A percentile compares a stretch with the other conserved stretches of the same genome.
These are phyloP conservation scores for Oryza brachyantha DNA, from an alignment of 176 grass and related monocot species.

Conservation along the genomic window DNA sequence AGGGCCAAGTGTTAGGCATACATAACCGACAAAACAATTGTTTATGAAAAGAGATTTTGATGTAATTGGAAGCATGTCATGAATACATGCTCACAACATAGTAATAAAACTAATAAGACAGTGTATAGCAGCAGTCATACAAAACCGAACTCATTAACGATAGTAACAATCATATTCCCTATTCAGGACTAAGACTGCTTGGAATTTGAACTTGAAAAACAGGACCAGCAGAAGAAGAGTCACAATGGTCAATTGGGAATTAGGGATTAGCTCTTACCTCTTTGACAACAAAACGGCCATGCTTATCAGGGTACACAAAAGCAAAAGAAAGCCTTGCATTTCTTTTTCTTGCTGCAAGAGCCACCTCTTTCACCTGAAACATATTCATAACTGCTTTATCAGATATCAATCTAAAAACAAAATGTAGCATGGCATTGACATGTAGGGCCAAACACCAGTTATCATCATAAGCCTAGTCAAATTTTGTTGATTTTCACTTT, in stretches of 20 bases:
- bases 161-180: background rate
- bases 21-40: background rate
- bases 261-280: slow-evolving; percentile 41
- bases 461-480: background rate
- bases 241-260: background rate
- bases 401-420: slow-evolving; percentile 24
- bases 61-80: background rate
- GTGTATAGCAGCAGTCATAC: background rate
- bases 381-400: background rate
- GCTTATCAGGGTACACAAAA: slow-evolving; percentile 92
- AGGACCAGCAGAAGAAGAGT: background rate
- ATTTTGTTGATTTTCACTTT: background rate
- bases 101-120: background rate
- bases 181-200: background rate
- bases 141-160: background rate
- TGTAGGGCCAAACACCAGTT: background rate
- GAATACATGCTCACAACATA: background rate
- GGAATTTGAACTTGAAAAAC: slow-evolving; percentile 1
- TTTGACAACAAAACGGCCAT: slow-evolving; percentile 85
- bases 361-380: slow-evolving; percentile 94
- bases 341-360: slow-evolving; percentile 86
- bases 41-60: background rate
- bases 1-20: background rate
- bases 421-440: background rate
- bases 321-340: slow-evolving; percentile 90